phyloP scores from a whole-genome alignment of 2,329 filamentous ascomycete genomes.

The Tolypocladium inflatum region DNA sequence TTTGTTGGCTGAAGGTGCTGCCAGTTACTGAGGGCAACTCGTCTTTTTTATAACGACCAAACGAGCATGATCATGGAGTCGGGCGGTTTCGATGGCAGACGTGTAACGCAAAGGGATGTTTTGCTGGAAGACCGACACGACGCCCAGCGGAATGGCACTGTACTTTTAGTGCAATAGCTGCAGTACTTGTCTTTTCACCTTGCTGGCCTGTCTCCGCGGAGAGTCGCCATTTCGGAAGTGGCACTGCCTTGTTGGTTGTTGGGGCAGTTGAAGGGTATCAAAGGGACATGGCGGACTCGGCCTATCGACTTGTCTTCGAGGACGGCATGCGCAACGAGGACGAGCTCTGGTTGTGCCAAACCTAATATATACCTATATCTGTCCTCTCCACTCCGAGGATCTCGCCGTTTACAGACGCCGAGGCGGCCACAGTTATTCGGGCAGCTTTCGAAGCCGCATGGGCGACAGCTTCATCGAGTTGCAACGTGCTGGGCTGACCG shows the following conservation, averaged over 20 bases:
- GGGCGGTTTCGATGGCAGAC: slow-evolving; percentile 9
- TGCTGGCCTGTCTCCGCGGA: slow-evolving; percentile 10
- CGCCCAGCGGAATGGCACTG: slow-evolving; percentile 8
- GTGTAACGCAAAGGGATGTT: slow-evolving; percentile 1
- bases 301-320: background rate
- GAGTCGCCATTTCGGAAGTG: background rate
- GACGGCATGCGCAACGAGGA: background rate
- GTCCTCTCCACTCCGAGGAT: background rate
- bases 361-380: background rate
- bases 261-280: background rate
- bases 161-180: slow-evolving; percentile 19
- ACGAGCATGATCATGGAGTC: slow-evolving; percentile 22
- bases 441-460: background rate
- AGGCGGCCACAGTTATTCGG: background rate
- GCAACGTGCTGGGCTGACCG: background rate
- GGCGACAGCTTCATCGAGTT: background rate
- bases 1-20: slow-evolving; percentile 15
- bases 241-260: background rate
- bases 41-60: slow-evolving; percentile 15
- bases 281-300: background rate
- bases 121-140: slow-evolving; percentile 1
- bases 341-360: background rate
- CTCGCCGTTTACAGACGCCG: background rate
- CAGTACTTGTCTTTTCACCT: slow-evolving; percentile 12
- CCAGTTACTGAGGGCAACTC: slow-evolving; percentile 4